Conservation (phyloP, 192 early-diverging fungal species). For the Backusella psychrophila region DNA sequence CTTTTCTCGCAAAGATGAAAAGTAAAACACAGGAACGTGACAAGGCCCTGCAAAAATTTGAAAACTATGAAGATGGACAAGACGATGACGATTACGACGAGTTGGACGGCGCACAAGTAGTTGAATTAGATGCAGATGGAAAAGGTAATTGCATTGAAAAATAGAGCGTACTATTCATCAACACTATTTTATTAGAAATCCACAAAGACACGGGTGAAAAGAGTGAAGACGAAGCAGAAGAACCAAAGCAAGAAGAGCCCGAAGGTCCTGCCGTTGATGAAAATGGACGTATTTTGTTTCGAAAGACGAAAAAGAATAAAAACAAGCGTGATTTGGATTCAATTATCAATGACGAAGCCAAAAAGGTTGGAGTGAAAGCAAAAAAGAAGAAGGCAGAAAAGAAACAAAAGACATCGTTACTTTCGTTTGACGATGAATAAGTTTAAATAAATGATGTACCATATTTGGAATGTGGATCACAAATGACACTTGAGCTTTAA, state of each 20-base stretch:
- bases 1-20: constrained; percentile 30
- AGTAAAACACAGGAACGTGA: constrained; percentile 7
- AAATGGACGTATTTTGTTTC: constrained; percentile 28
- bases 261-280: constrained; percentile 22
- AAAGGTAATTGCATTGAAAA: constrained; percentile 8
- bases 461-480: too few species aligned
- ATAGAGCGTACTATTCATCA: neutral
- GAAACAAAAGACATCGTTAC: constrained; percentile 16
- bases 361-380: neutral
- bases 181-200: neutral
- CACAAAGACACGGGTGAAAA: constrained; percentile 21
- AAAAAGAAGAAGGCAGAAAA: constrained; percentile 26
- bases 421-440: constrained; percentile 28
- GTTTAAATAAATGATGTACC: too few species aligned
- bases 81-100: constrained; percentile 39
- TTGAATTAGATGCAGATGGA: constrained; percentile 22
- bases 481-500: too few species aligned
- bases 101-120: constrained; percentile 35
- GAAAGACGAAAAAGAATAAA: constrained; percentile 16
- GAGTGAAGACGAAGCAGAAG: constrained; percentile 3
- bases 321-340: constrained; percentile 15
- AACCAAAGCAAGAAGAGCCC: neutral
- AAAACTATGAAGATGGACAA: constrained; percentile 27
- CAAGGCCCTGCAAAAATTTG: constrained; percentile 24
- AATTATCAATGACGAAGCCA: neutral